Evolutionary conservation across 208 protist species (phyloP).

Genomic region (Leishmania arabica): DNA sequence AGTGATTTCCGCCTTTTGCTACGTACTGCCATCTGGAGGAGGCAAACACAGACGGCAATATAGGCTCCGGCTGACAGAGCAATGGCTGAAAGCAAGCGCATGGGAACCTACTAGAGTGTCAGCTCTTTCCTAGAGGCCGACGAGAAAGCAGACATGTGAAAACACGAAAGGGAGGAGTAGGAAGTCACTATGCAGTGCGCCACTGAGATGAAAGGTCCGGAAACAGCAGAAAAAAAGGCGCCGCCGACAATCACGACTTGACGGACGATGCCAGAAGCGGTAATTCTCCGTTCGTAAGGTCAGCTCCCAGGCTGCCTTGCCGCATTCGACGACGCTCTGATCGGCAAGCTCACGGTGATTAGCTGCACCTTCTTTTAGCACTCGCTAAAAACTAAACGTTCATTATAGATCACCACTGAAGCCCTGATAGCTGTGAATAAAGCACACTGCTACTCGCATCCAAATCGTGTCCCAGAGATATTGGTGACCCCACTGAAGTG

Average conservation of each 20-base stretch:
- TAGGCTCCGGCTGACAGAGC: constrained; percentile 20
- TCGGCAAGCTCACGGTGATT: background rate
- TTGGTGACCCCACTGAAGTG: background rate
- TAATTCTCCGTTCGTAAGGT: too few species aligned
- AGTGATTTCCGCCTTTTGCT: constrained; percentile 23
- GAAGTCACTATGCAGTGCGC: background rate
- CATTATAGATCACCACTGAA: background rate
- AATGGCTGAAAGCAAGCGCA: background rate
- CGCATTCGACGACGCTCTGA: background rate
- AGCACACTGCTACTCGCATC: background rate
- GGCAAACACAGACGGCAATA: constrained; percentile 18
- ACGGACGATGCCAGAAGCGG: background rate
- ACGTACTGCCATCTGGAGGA: constrained; percentile 22
- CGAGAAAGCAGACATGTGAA: background rate
- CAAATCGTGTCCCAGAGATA: background rate
- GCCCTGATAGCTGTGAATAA: too few species aligned
- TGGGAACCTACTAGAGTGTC: background rate
- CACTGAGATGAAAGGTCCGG: background rate
- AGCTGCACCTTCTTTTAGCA: background rate
- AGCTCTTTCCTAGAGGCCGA: background rate
- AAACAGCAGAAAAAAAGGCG: background rate
- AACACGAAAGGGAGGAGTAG: background rate
- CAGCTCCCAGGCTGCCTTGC: background rate
- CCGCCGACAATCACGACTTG: background rate
- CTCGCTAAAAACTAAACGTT: background rate